Base-by-base conservation (phyloP, 78 protist species). In the Acrasis kona region DNA sequence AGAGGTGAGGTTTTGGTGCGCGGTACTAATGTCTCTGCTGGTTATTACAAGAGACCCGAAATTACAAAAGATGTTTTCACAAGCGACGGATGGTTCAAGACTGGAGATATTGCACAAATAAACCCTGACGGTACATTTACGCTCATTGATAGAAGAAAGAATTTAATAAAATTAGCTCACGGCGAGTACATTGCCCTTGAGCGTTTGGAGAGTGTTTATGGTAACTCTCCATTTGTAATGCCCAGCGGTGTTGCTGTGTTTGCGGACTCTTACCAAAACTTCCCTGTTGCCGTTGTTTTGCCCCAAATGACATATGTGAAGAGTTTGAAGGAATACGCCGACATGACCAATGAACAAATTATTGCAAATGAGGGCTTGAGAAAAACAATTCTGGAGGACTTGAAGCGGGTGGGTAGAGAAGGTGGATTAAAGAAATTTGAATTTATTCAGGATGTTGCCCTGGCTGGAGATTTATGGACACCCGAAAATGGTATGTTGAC, bases 61-160 rank as follows among this genome's bases (percentile, higher is more conserved):
- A 82, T 83, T 80, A 96, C 99, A 27, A 65, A 27, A 3, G 90
- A 86, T 76, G 91, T 75, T 0, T 10, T 93, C 19, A 86, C 82
- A 39, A 81, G 32, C 32, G 93, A 90, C 42, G 95, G 97, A 34
- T 97, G 92, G 93, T 86, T 94, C 86, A 88, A 89, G 86, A 91
- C 99, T 10, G 98, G 98, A 42, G 99, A 97, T 88, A 41, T 97
- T 58, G 99, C 95, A 10, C 72, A 73, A 77, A 42, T 82, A 82
- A 3, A 3, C 2, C 2, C 1, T 29, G 72, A 77, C 31, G 97
- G 96, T 50, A 40, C 70, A 4, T 64, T 96, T 41, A 30, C 39
- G 30, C 86, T 97, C 82, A 70, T 96, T 38, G 99, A 95, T 71
- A 81, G 99, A 42, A 92, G 88, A 89, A 97, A 97, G 88, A 83